Evolutionary conservation across 1,284 basidiomycete genomes (phyloP), one percentile per base, ranked within the genome.

Genomic region (Wolfiporia cocos): DNA sequence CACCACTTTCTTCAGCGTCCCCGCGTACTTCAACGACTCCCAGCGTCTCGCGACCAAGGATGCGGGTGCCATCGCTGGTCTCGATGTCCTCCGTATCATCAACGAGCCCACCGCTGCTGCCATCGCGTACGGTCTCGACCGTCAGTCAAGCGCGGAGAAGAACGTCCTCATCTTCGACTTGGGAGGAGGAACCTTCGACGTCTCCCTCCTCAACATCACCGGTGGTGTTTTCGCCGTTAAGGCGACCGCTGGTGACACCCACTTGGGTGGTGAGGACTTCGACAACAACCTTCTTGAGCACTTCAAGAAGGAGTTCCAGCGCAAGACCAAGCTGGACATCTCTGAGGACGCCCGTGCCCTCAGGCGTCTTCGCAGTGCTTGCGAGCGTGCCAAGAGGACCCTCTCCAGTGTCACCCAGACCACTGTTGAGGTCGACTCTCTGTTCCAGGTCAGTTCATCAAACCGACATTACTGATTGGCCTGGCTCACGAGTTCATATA

Each of bases 141-240:
- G 85, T 59, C 83, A 93, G 67, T 80, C 85, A 57, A 88, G 89
- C 70, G 73, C 78, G 50, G 93, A 99, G 80, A 93, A 93, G 76
- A 97, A 95, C 66, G 95, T 99, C 49, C 84, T 99, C 66, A 98
- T 99, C 68, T 99, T 97, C 80, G 95, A 99, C 77, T 79, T 99
- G 50, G 95, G 95, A 65, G 95, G 95, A 78, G 96, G 91, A 74
- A 94, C 92, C 51, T 98, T 98, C 73, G 94, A 97, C 83, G 94
- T 97, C 41, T 97, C 94, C 48, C 83, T 98, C 47, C 78, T 98
- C 48, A 94, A 93, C 66, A 97, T 97, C 69, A 91, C 81, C 59
- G 92, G 92, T 62, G 94, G 93, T 70, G 90, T 97, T 57, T 98
- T 98, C 62, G 93, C 92, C 56, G 94, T 98, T 57, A 88, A 95